Conservation (phyloP, 2,329 filamentous ascomycete species). For the Tolypocladium album region DNA sequence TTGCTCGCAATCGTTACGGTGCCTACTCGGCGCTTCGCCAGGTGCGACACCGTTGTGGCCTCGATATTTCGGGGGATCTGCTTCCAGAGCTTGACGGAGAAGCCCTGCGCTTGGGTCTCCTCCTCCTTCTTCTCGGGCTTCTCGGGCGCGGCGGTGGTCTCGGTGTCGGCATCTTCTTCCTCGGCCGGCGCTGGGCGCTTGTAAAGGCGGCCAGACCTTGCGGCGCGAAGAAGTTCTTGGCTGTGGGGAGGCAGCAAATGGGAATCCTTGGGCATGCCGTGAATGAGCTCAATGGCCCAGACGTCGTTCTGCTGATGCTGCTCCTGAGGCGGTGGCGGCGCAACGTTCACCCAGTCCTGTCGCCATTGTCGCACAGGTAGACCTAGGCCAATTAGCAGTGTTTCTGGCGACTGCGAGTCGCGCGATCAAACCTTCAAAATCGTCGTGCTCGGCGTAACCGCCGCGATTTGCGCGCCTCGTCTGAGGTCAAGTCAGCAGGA, state of each 20-base stretch:
- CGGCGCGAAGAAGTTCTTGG: constrained; percentile 71
- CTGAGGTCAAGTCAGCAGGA: constrained; percentile 18
- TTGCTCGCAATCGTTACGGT: constrained; percentile 46
- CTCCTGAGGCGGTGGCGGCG: constrained; percentile 55
- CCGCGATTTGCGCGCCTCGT: constrained; percentile 47
- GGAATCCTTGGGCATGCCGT: constrained; percentile 77
- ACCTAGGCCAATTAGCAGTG: constrained; percentile 37
- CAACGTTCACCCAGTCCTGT: constrained; percentile 57
- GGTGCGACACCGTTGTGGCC: constrained; percentile 36
- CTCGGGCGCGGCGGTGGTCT: constrained; percentile 28
- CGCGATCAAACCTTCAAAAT: constrained; percentile 40
- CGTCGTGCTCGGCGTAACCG: constrained; percentile 48
- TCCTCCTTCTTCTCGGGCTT: constrained; percentile 55
- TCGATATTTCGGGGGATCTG: constrained; percentile 50
- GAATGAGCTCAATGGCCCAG: constrained; percentile 66
- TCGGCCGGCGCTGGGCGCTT: constrained; percentile 57
- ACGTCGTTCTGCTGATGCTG: constrained; percentile 51
- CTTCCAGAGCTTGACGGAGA: constrained; percentile 50
- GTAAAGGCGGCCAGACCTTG: constrained; percentile 65
- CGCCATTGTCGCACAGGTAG: constrained; percentile 89
- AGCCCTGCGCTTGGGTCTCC: constrained; percentile 42
- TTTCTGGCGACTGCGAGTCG: neutral
- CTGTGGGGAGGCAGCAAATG: constrained; percentile 67
- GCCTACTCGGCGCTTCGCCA: constrained; percentile 52
- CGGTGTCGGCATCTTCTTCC: constrained; percentile 46